Base-by-base conservation (phyloP, 768 basidiomycete species). In the Psilocybe subaeruginosa region DNA sequence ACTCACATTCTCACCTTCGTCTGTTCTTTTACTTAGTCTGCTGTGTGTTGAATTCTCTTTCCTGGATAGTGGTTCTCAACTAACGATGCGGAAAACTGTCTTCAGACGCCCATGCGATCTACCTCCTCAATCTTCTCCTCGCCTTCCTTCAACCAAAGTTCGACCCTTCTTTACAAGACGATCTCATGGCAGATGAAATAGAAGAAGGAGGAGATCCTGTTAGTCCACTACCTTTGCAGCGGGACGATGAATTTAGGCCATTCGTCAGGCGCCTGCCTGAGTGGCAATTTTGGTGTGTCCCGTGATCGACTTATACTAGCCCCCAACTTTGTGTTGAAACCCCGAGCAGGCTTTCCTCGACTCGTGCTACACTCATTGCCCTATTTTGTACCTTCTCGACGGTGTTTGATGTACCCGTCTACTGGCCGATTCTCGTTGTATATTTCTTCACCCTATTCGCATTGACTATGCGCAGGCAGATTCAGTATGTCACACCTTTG, bases 61-160 rank as follows among this genome's bases (percentile, higher is more conserved):
- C 16, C 52, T 49, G 55, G 37, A 47, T 29, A 39, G 29, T 56
- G 58, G 50, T 46, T 50, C 14, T 56, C 39, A 56, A 58, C 61
- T 60, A 62, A 66, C 61, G 23, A 45, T 30, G 52, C 19, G n/a
- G 4, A 3, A 5, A 8, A 29, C 16, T 23, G 19, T 41, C 47
- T 43, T 62, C 61, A 92, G 91, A 97, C 72, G 96, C 92, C 16
- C 89, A 92, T 66, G 95, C 93, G 31, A 98, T 97, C 67, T 98
- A 98, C 77, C 86, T 97, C 64, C 84, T 98, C 61, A 97, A 99
- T 78, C 86, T 99, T 56, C 87, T 99, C 57, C 85, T 99, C 66
- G 97, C 97, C 1, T 99, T 99, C 82, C 82, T 99, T 16, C 96
- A 98, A 80, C 97, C 97, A 35, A 93, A 91, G 73, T 99, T 99